Evolutionary conservation across 306 rosid species (phyloP).

Genomic region (Quercus dentata): DNA sequence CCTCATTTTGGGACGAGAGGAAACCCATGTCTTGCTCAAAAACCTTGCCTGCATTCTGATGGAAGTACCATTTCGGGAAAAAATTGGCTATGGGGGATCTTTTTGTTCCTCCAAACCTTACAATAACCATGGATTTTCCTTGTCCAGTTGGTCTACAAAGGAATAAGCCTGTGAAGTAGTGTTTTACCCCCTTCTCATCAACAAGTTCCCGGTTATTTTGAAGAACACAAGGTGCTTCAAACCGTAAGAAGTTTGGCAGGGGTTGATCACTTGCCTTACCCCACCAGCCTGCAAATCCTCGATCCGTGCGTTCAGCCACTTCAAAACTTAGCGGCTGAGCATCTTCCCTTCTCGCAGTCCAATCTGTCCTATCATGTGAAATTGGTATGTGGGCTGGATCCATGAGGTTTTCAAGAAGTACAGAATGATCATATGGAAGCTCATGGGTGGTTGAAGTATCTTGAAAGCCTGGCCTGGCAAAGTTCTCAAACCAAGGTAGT

Average conservation of each 20-base stretch:
- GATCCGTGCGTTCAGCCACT: conserved; percentile 68
- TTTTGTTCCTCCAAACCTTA: conserved; percentile 80
- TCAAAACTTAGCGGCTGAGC: conserved; percentile 75
- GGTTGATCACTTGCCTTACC: conserved; percentile 56
- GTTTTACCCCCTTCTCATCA: conserved; percentile 51
- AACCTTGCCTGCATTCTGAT: conserved; percentile 91
- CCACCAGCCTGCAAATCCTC: conserved; percentile 98
- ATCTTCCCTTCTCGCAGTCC: conserved; percentile 79
- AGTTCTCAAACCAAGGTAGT: conserved; percentile 89
- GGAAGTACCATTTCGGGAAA: conserved; percentile 88
- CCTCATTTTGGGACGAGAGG: conserved; percentile 88
- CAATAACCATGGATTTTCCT: conserved; percentile 91
- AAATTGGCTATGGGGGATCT: conserved; percentile 46
- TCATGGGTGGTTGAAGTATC: conserved; percentile 80
- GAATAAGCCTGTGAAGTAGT: conserved; percentile 76
- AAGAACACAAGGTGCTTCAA: conserved; percentile 87
- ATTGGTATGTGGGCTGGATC: conserved; percentile 97
- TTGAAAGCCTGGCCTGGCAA: conserved; percentile 77
- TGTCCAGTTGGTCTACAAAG: conserved; percentile 96
- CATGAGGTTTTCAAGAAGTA: conserved; percentile 92
- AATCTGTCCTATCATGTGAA: conserved; percentile 93
- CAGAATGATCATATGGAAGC: conserved; percentile 97
- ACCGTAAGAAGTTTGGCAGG: conserved; percentile 53
- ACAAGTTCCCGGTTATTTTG: conserved; percentile 71
- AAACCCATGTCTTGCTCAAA: conserved; percentile 99